Base-by-base conservation (phyloP, 441 rosid genomes). In the Adansonia madagascariensis region DNA sequence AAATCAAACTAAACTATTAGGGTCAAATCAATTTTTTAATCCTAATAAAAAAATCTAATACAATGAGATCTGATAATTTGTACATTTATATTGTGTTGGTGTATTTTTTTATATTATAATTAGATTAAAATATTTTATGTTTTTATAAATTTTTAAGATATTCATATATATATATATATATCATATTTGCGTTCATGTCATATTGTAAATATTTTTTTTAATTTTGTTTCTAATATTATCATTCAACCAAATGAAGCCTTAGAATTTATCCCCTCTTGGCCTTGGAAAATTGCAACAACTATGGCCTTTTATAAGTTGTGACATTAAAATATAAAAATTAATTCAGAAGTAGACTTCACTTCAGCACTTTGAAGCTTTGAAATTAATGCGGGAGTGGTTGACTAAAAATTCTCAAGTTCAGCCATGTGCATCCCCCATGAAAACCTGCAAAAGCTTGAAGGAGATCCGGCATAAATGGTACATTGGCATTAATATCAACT, bases 401-500 rank as follows among this genome's bases (percentile, higher is more conserved):
- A 62, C 66, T 35, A 35, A 35, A 57, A 73, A 60, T 8, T 15
- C 35, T 24, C 77, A n/a, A 61, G 47, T 7, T 49, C 9, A 8
- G 11, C 71, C 77, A 63, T 63, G 71, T 75, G 71, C 71, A 63
- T 4, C 39, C 18, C 41, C 61, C 71, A 63, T 31, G 3, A 46
- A 50, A 49, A 11, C 39, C 35, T 31, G 31, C 70, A 50, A 27
- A 75, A 63, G 17, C 44, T 35, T 15, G 7, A 18, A 31, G 17
- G n/a, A 75, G 77, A 63, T 50, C 77, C 71, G 20, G 24, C 49
- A 63, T 52, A 10, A 50, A 17, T 75, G 77, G 60, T 50, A 10
- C 49, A 20, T 35, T 71, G 31, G 75, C 63, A 71, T 53, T 71
- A 70, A 53, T 35, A 71, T 35, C 47, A 31, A 31, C 55, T 10